Evolutionary conservation across 345 rosid genomes (phyloP).

Genomic region (Eutrema heterophyllum): DNA sequence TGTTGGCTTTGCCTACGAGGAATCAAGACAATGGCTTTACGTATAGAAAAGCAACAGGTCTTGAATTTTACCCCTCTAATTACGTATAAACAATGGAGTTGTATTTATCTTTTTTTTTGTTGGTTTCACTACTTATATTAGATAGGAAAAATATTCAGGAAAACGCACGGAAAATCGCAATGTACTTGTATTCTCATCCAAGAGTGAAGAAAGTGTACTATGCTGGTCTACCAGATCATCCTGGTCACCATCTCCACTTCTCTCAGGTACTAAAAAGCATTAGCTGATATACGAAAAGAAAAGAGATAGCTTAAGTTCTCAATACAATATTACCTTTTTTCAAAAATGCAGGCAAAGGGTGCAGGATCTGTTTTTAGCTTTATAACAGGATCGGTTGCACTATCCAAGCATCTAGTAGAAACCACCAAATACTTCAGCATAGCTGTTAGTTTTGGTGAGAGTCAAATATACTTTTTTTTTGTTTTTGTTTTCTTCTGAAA

Average conservation of each 20-base stretch:
- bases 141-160: conserved; percentile 41
- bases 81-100: background rate
- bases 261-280: conserved; percentile 55
- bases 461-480: background rate
- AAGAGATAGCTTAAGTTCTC: background rate
- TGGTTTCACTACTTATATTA: background rate
- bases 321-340: background rate
- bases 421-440: conserved; percentile 86
- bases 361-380: conserved; percentile 96
- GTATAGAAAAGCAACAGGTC: conserved; percentile 96
- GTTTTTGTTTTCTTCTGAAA: background rate
- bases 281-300: background rate
- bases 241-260: conserved; percentile 78
- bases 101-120: background rate
- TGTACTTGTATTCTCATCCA: conserved; percentile 77
- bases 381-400: conserved; percentile 78
- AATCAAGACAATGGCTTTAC: conserved; percentile 88
- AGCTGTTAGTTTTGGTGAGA: conserved; percentile 93
- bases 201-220: conserved; percentile 77
- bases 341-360: conserved; percentile 70
- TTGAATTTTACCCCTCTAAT: background rate
- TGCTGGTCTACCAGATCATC: conserved; percentile 86
- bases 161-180: conserved; percentile 82
- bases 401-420: conserved; percentile 88
- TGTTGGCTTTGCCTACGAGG: conserved; percentile 96